These are phyloP conservation scores for Neurospora sublineolata DNA, from an alignment of 495 filamentous ascomycete genomes.

Conservation along the genomic window DNA sequence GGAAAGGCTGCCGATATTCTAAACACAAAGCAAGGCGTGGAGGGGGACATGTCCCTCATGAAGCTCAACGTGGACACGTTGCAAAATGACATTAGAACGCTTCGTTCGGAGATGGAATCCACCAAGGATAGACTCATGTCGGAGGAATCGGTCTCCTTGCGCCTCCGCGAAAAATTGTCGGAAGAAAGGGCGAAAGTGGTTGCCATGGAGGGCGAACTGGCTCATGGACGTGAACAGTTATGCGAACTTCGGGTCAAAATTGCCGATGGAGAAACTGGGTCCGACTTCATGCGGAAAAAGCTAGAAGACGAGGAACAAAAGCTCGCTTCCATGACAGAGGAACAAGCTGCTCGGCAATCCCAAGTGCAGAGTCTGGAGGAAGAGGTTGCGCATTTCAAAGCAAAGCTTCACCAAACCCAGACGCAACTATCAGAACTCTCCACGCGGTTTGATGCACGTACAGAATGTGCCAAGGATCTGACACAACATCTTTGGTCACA, in stretches of 20 bases:
- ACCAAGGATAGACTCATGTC: conserved; percentile 38
- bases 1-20: conserved; percentile 46
- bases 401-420: conserved; percentile 41
- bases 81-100: conserved; percentile 19
- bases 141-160: conserved; percentile 29
- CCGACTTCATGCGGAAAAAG: conserved; percentile 59
- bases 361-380: conserved; percentile 56
- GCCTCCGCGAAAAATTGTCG: conserved; percentile 38
- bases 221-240: conserved; percentile 54
- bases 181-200: conserved; percentile 47
- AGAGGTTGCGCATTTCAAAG: conserved; percentile 48
- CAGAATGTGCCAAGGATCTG: conserved; percentile 61
- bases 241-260: conserved; percentile 54
- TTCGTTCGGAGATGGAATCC: conserved; percentile 29
- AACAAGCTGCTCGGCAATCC: conserved; percentile 54
- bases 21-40: conserved; percentile 29
- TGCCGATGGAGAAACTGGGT: conserved; percentile 66
- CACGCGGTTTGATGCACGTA: conserved; percentile 49
- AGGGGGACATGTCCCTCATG: conserved; percentile 32
- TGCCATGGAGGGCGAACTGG: conserved; percentile 51
- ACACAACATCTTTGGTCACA: conserved; percentile 69
- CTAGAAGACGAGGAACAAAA: conserved; percentile 59
- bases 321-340: conserved; percentile 46
- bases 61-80: conserved; percentile 35
- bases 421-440: conserved; percentile 39